A percentile compares a stretch with the other conserved stretches of the same genome.
Conservation (phyloP, 331 rosid species). For the Saraca asoca region DNA sequence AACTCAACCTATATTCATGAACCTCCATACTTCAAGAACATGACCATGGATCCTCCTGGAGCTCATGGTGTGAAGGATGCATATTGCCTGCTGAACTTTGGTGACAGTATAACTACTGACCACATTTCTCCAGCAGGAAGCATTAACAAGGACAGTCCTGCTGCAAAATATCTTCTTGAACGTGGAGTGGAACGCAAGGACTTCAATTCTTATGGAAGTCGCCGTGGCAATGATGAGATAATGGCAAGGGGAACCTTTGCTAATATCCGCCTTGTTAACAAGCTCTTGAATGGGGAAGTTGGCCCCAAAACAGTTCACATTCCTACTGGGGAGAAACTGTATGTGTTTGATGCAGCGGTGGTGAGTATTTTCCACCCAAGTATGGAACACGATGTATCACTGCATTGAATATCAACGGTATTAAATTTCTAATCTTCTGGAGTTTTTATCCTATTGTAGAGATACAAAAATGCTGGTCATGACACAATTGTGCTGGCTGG, state of each 20-base stretch:
- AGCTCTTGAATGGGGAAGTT: slow-evolving; percentile 86
- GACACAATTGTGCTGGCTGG: slow-evolving; percentile 90
- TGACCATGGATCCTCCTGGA: slow-evolving; percentile 86
- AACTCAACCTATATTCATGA: slow-evolving; percentile 90
- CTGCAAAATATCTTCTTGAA: slow-evolving; percentile 79
- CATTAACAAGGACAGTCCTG: slow-evolving; percentile 91
- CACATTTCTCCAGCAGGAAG: slow-evolving; percentile 97
- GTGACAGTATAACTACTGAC: slow-evolving; percentile 94
- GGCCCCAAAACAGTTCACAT: slow-evolving; percentile 83
- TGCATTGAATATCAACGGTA: neutral
- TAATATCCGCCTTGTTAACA: slow-evolving; percentile 85
- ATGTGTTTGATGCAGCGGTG: slow-evolving; percentile 75
- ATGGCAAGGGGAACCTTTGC: slow-evolving; percentile 98
- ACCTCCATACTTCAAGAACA: slow-evolving; percentile 86
- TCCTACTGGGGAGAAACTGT: slow-evolving; percentile 80
- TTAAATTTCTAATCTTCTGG: too few relatives aligned
- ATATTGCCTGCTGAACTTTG: slow-evolving; percentile 79
- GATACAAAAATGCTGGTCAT: slow-evolving; percentile 70
- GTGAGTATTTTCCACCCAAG: slow-evolving; percentile 52
- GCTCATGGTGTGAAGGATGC: slow-evolving; percentile 89
- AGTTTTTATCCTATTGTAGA: slow-evolving; percentile 48
- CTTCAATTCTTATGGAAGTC: slow-evolving; percentile 95
- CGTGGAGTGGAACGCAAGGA: slow-evolving; percentile 85
- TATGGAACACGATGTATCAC: slow-evolving; percentile 6
- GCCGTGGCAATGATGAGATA: slow-evolving; percentile 90